These are phyloP conservation scores for Kitagawia praeruptora DNA, from an alignment of 129 eudicot species.

Conservation along the genomic window DNA sequence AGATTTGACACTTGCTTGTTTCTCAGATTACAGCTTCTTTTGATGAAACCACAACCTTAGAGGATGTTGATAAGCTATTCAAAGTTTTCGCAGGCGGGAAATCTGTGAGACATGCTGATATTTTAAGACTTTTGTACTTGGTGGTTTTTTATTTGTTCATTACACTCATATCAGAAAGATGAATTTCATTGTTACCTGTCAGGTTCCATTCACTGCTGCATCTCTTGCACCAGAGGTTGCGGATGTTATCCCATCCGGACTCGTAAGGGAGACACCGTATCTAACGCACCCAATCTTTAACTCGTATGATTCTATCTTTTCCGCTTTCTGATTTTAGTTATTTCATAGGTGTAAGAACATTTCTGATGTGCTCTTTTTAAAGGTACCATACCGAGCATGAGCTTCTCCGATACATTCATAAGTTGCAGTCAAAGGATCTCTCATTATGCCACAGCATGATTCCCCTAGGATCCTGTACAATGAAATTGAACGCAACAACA, in stretches of 20 bases:
- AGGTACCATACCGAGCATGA: conserved; percentile 96
- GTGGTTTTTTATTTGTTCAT: neutral
- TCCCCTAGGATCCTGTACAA: conserved; percentile 90
- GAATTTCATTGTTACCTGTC: conserved; percentile 10
- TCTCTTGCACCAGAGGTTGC: conserved; percentile 78
- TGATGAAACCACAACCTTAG: conserved; percentile 90
- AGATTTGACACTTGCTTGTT: conserved; percentile 6
- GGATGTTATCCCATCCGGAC: conserved; percentile 64
- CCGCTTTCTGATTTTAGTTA: neutral
- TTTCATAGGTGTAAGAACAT: neutral
- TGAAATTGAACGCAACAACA: conserved; percentile 95
- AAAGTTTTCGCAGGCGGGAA: conserved; percentile 67
- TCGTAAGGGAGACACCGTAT: conserved; percentile 69
- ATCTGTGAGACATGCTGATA: conserved; percentile 39
- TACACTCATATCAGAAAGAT: neutral
- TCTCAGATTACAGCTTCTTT: conserved; percentile 80
- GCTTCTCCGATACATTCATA: conserved; percentile 79
- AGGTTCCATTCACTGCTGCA: conserved; percentile 82
- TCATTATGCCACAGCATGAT: conserved; percentile 97
- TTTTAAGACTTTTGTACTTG: neutral
- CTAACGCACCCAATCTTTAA: conserved; percentile 77
- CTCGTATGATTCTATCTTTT: conserved; percentile 48
- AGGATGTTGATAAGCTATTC: conserved; percentile 84
- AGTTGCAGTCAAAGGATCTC: conserved; percentile 81
- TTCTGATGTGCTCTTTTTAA: conserved; percentile 2